Percentiles rank a stretch among this genome's conserved stretches.
Evolutionary conservation across 2,329 filamentous ascomycete species (phyloP).

Genomic region (Eurotiales sp.): DNA sequence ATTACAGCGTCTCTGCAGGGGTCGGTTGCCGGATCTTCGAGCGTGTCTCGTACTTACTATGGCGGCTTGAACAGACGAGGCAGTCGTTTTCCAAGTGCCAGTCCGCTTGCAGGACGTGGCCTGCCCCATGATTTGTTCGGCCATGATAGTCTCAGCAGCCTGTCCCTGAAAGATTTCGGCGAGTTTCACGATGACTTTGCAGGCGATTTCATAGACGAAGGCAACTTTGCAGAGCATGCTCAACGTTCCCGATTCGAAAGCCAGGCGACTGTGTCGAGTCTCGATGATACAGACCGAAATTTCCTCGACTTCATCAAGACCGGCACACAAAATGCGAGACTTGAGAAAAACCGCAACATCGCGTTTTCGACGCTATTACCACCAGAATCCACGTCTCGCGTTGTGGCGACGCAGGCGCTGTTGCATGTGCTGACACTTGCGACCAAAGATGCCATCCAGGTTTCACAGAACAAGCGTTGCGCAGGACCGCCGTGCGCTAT

Average conservation of each 20-base stretch:
- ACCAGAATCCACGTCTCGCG: slow-evolving; percentile 49
- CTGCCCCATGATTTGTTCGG: slow-evolving; percentile 27
- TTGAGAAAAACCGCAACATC: slow-evolving; percentile 36
- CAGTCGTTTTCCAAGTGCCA: slow-evolving; percentile 56
- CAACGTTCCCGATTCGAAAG: slow-evolving; percentile 2
- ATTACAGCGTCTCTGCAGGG: slow-evolving; percentile 53
- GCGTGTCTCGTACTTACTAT: slow-evolving; percentile 29
- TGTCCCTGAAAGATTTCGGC: slow-evolving; percentile 21
- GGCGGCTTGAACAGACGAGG: slow-evolving; percentile 40
- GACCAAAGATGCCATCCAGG: slow-evolving; percentile 55
- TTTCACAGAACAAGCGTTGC: slow-evolving; percentile 53
- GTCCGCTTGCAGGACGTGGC: slow-evolving; percentile 57
- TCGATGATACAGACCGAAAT: slow-evolving; percentile 59
- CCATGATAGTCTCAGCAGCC: slow-evolving; percentile 21
- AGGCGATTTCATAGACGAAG: slow-evolving; percentile 14
- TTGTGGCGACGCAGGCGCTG: slow-evolving; percentile 70
- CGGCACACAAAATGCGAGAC: slow-evolving; percentile 38
- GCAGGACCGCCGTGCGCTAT: slow-evolving; percentile 32
- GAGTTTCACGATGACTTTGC: slow-evolving; percentile 23
- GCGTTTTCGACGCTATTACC: slow-evolving; percentile 67
- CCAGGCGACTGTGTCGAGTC: slow-evolving; percentile 38
- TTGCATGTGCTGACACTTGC: slow-evolving; percentile 69
- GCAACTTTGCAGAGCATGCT: neutral
- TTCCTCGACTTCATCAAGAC: slow-evolving; percentile 59
- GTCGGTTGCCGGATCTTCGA: slow-evolving; percentile 44